Conservation (phyloP, 768 basidiomycete species). For the Infundibulicybe gibba region DNA sequence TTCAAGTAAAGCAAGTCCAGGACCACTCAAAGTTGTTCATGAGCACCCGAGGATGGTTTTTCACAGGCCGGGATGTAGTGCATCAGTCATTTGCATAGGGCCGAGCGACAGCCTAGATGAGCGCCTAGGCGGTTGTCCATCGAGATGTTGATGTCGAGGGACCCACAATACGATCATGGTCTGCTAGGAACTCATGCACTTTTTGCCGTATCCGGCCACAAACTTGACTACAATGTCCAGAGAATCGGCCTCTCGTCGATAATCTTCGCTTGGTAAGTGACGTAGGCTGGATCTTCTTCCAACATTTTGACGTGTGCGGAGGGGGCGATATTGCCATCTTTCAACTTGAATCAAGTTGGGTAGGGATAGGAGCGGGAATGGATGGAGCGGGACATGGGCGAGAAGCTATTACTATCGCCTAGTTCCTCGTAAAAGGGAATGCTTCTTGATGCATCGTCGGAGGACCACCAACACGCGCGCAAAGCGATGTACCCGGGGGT, state of each 20-base stretch:
- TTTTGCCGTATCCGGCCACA: constrained; percentile 24
- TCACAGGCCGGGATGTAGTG: no score
- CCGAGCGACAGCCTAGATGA: no score
- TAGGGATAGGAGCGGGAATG: background rate
- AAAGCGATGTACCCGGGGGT: constrained; percentile 6
- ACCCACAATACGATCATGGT: constrained; percentile 18
- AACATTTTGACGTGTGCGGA: constrained; percentile 18
- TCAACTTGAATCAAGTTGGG: background rate
- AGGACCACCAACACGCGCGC: constrained; percentile 16
- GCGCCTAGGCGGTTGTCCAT: no score
- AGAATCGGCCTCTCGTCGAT: background rate
- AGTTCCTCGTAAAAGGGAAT: background rate
- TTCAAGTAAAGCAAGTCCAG: background rate
- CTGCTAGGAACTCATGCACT: constrained; percentile 28
- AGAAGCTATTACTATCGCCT: background rate
- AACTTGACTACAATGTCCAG: constrained; percentile 29
- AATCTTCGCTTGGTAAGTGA: constrained; percentile 16
- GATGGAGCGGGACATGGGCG: background rate
- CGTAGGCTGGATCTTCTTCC: constrained; percentile 10
- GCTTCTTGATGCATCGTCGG: background rate
- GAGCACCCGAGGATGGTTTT: background rate
- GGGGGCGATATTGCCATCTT: background rate
- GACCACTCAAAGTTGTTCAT: background rate
- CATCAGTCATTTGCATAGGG: no score
- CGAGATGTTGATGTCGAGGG: constrained; percentile 4